These are phyloP conservation scores for Lactarius trivialis DNA, from an alignment of 768 basidiomycete genomes.

Conservation along the genomic window DNA sequence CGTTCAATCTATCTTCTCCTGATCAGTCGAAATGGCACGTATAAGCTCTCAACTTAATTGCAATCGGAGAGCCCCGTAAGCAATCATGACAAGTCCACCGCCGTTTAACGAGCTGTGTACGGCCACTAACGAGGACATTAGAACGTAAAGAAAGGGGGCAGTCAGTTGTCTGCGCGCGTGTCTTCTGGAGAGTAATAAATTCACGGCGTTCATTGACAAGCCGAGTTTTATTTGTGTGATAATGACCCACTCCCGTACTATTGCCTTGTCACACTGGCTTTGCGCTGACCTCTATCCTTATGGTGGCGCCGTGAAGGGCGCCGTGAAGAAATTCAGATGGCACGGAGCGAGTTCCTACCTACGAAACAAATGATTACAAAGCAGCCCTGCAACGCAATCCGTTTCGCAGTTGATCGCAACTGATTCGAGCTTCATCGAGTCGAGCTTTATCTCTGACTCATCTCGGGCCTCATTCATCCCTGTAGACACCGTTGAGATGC, in stretches of 20 bases:
- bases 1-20: constrained; percentile 43
- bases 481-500: too few relatives aligned
- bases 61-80: constrained; percentile 35
- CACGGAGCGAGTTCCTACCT: too few relatives aligned
- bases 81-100: constrained; percentile 30
- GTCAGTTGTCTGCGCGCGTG: constrained; percentile 2
- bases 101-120: background rate
- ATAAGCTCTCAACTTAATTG: constrained; percentile 38
- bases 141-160: too few relatives aligned
- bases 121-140: too few relatives aligned
- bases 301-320: too few relatives aligned
- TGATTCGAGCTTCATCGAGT: too few relatives aligned
- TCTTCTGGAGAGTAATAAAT: constrained; percentile 2
- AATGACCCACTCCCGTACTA: background rate
- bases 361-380: too few relatives aligned
- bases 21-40: constrained; percentile 44
- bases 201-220: background rate
- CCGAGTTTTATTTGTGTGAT: constrained; percentile 2
- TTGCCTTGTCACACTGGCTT: background rate
- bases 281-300: background rate
- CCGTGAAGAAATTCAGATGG: too few relatives aligned
- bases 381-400: too few relatives aligned
- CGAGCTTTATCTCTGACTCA: too few relatives aligned
- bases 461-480: too few relatives aligned
- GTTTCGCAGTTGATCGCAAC: too few relatives aligned